A percentile compares a stretch with the other conserved stretches of the same genome.
phyloP scores from a whole-genome alignment of 2,329 filamentous ascomycete species.

The Neophaeococcomyces mojaviensis region DNA sequence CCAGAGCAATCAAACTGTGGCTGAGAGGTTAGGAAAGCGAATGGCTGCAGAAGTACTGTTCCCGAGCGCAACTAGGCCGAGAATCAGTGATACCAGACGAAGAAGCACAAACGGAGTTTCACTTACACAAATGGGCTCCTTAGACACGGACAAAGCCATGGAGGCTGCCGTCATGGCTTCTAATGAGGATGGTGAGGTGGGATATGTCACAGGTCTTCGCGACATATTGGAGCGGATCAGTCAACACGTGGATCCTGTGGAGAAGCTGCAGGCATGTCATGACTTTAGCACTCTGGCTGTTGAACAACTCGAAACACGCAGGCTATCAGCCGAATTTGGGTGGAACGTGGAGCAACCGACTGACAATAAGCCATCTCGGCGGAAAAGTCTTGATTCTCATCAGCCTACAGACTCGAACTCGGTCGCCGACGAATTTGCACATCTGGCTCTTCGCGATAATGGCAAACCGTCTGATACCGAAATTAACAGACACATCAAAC shows the following conservation, averaged over 20 bases:
- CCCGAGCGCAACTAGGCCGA: neutral
- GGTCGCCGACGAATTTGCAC: slow-evolving; percentile 27
- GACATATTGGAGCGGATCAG: slow-evolving; percentile 76
- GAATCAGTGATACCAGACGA: neutral
- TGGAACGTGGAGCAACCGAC: slow-evolving; percentile 4
- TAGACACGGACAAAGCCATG: neutral
- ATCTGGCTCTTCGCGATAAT: slow-evolving; percentile 22
- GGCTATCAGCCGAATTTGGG: neutral
- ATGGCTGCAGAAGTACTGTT: neutral
- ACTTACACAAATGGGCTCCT: too few relatives aligned
- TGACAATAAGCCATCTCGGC: slow-evolving; percentile 7
- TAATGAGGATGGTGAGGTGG: neutral
- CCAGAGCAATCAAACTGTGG: slow-evolving; percentile 58
- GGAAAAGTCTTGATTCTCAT: slow-evolving; percentile 18
- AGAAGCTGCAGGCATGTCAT: slow-evolving; percentile 74
- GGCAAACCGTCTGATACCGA: slow-evolving; percentile 9
- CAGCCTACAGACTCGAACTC: slow-evolving; percentile 13
- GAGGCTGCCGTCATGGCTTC: neutral
- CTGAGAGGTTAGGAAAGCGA: slow-evolving; percentile 14
- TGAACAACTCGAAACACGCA: slow-evolving; percentile 41
- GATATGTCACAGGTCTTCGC: slow-evolving; percentile 12
- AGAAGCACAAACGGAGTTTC: neutral
- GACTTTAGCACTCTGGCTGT: slow-evolving; percentile 77
- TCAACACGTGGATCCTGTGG: slow-evolving; percentile 77
- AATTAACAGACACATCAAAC: slow-evolving; percentile 54